phyloP scores from a whole-genome alignment of 305 asterid species.

The Solanum hybrid region DNA sequence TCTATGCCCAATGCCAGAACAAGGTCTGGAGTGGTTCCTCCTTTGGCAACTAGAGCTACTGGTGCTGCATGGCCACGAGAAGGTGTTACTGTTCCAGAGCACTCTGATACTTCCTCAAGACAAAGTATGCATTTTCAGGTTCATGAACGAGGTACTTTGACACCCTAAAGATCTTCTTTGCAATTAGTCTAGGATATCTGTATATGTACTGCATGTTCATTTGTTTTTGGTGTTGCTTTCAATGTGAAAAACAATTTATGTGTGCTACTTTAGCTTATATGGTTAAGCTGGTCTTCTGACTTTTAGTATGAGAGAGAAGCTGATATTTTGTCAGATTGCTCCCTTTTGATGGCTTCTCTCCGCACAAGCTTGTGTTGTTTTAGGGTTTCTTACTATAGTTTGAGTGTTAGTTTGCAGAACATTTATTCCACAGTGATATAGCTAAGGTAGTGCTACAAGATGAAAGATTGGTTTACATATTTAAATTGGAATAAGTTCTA shows the following conservation, averaged over 20 bases:
- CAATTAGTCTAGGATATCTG: not conserved
- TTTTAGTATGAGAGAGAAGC: not conserved
- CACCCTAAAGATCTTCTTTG: conserved; percentile 5
- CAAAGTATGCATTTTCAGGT: conserved; percentile 25
- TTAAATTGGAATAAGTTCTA: not conserved
- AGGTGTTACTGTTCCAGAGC: conserved; percentile 27
- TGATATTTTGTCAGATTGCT: not conserved
- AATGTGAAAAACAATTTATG: not conserved
- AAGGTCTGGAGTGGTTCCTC: conserved; percentile 46
- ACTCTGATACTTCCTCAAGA: conserved; percentile 20
- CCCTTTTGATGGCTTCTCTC: not conserved
- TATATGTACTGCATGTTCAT: conserved; percentile 6
- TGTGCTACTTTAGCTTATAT: not conserved
- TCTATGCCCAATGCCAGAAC: conserved; percentile 29
- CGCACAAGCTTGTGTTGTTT: not conserved
- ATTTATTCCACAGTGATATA: not conserved
- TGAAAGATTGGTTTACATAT: not conserved
- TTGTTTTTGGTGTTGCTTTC: not conserved
- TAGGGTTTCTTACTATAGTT: not conserved
- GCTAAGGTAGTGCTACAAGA: not conserved
- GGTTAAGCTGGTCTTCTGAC: not conserved
- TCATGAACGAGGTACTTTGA: conserved; percentile 34
- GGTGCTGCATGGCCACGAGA: conserved; percentile 72
- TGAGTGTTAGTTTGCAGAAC: not conserved
- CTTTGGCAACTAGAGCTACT: conserved; percentile 63